These are phyloP conservation scores for Amesomyces nigricolor DNA, from an alignment of 2,329 filamentous ascomycete genomes.

Conservation along the genomic window DNA sequence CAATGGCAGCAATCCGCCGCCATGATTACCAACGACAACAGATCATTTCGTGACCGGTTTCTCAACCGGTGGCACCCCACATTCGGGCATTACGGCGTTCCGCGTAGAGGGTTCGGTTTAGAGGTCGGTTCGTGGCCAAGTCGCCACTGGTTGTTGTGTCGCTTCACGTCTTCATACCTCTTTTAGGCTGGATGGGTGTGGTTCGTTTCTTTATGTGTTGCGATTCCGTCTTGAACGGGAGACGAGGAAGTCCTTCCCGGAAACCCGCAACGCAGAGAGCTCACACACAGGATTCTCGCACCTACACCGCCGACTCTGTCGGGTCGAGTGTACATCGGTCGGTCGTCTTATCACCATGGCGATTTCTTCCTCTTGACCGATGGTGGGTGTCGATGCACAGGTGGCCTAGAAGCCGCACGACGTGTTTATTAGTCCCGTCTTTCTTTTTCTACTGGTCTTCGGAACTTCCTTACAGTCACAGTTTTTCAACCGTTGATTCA, in stretches of 20 bases:
- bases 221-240: neutral
- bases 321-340: neutral
- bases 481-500: neutral
- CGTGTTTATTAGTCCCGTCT: neutral
- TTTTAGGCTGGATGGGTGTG: neutral
- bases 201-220: neutral
- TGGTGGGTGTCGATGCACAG: neutral
- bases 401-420: neutral
- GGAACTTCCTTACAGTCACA: neutral
- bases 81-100: slow-evolving; percentile 18
- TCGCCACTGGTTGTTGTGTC: slow-evolving; percentile 7
- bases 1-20: neutral
- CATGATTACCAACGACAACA: neutral
- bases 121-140: slow-evolving; percentile 15
- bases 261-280: neutral
- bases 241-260: neutral
- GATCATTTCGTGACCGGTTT: slow-evolving; percentile 9
- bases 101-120: slow-evolving; percentile 18
- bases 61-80: slow-evolving; percentile 6
- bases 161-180: slow-evolving; percentile 5
- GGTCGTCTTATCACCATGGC: neutral
- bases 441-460: neutral
- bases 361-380: neutral
- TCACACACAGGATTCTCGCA: neutral
- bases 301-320: neutral